Evolutionary conservation across 2,329 filamentous ascomycete genomes (phyloP), one percentile per base, ranked within the genome.

Genomic region (Arthrobotrys sphaeroides): DNA sequence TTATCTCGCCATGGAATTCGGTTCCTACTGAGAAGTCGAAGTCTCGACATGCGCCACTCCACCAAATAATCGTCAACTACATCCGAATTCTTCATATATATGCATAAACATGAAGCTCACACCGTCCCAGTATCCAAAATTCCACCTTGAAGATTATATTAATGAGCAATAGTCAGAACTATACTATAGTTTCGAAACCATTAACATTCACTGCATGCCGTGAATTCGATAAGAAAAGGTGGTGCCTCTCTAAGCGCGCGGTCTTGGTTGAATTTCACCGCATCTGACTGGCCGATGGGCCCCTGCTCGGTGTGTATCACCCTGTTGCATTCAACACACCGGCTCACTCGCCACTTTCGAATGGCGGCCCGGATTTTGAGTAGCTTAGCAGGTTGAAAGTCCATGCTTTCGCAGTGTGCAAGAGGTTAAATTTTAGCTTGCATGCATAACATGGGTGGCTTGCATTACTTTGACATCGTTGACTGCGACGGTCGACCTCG

Each of bases 201-300:
- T n/a, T n/a, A n/a, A n/a, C n/a, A n/a, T n/a, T n/a, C n/a, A n/a
- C n/a, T n/a, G n/a, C n/a, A n/a, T n/a, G n/a, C n/a, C n/a, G n/a
- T n/a, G 16, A 49, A 20, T 28, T 10, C 26, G 31, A 53, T 31
- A 26, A 51, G 9, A 9, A 51, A 24, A 45, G 36, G 0, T 13
- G n/a, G n/a, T 24, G 26, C 31, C 9, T 66, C 24, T 51, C 26
- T 69, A 69, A 62, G 67, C 67, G 67, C 67, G 67, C 67, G 67
- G 67, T 55, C 61, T 64, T 36, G 45, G 6, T 38, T 33, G 4
- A n/a, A n/a, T 31, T 33, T n/a, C 18, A 20, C 33, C 13, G 12
- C 24, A 36, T 45, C 62, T 18, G 6, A 64, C 45, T 64, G 57
- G 45, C 33, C n/a, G 24, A 22, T 24, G n/a, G 5, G 55, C 43